Base-by-base conservation (phyloP, 768 basidiomycete genomes). In the Rhizopogon vesiculosus region DNA sequence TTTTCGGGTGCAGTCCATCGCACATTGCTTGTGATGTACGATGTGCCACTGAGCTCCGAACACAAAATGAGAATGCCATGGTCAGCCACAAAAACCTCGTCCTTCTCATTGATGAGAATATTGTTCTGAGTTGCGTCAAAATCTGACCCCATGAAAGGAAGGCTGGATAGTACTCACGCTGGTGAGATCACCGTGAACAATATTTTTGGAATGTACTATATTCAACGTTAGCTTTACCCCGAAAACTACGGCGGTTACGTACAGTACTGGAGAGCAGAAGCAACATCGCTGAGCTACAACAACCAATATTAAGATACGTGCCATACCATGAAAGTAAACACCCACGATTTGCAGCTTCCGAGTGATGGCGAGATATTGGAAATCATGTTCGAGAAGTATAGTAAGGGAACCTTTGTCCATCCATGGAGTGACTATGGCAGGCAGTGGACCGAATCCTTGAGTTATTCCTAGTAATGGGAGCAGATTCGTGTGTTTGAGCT, bases 21-120 rank as follows among this genome's bases (percentile, higher is more conserved):
- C 28, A 76, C 70, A 22, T 33, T 42, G 10, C 9, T 42, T n/a
- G 51, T 52, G 25, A 42, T 10, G n/a, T 51, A 51, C 15, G 51
- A 52, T 62, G 68, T 2, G n/a, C 66, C 62, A 42, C 68, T 63
- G 54, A 72, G 64, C 53, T 75, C 72, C 15, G 62, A 62, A 15
- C 71, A 62, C 45, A 77, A 69, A 31, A 59, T 73, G 18, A 74
- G 77, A 5, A 78, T 61, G 3, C 76, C 78, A 56, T 77, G 77
- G 52, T 78, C 78, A 56, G 71, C 72, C 16, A 79, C 59, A 15
- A 68, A 67, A 6, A 70, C 75, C 18, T 67, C 68, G 25, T 69
- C 67, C 16, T 73, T 58, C 56, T 72, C 69, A 53, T 74, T 71
- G 43, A 79, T 71, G 19, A 78, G 69, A 25, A 51, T 42, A 31